These are phyloP conservation scores for Climacium dendroides DNA, from an alignment of 225 moss, liverwort and hornwort genomes.

Conservation along the genomic window DNA sequence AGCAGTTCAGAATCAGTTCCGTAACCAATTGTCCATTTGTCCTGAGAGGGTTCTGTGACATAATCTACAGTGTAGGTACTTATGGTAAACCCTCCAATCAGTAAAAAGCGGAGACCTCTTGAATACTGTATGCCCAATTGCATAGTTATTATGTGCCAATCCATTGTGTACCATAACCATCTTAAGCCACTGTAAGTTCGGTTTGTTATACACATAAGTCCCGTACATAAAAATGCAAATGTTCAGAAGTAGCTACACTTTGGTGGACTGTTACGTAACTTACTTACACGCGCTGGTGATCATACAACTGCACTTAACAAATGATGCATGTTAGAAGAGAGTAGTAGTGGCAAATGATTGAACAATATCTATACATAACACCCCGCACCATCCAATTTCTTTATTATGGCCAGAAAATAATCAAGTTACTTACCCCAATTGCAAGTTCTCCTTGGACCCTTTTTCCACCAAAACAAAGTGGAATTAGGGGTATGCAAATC, in stretches of 20 bases:
- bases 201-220: too few species aligned
- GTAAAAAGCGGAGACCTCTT: background rate
- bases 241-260: background rate
- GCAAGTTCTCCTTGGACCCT: background rate
- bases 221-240: background rate
- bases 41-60: background rate
- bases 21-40: background rate
- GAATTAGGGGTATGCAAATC: background rate
- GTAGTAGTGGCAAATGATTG: conserved; percentile 15
- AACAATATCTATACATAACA: conserved; percentile 1
- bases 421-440: too few species aligned
- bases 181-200: too few species aligned
- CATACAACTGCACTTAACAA: background rate
- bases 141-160: too few species aligned
- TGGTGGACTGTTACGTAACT: background rate
- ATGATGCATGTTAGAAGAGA: background rate
- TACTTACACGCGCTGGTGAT: background rate
- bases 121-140: too few species aligned
- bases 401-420: too few species aligned
- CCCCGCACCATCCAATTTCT: background rate
- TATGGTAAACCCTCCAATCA: background rate
- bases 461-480: background rate
- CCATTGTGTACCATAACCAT: too few species aligned
- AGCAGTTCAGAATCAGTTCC: background rate
- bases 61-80: background rate